Conservation (phyloP, 148 eudicot genomes). For the Cornus controversa region DNA sequence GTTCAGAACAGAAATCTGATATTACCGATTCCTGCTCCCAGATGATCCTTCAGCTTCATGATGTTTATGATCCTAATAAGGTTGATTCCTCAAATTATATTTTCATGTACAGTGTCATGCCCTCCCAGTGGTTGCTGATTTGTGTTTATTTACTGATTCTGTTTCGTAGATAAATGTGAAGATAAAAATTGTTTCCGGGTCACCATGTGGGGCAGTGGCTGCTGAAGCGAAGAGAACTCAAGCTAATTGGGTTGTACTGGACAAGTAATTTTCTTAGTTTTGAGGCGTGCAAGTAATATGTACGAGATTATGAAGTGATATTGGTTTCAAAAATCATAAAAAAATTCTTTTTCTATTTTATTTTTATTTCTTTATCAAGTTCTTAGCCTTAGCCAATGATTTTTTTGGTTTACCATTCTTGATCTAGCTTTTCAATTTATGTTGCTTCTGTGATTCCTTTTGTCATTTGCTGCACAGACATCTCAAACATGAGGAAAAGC, state of each 20-base stretch:
- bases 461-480: constrained; percentile 42
- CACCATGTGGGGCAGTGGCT: constrained; percentile 80
- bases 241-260: constrained; percentile 89
- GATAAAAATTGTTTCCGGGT: constrained; percentile 74
- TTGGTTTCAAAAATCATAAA: neutral
- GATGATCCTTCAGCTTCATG: constrained; percentile 96
- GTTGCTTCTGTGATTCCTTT: neutral
- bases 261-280: constrained; percentile 54
- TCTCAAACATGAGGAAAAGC: constrained; percentile 81
- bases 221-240: constrained; percentile 79
- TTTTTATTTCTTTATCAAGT: neutral
- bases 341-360: neutral
- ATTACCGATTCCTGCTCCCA: constrained; percentile 91
- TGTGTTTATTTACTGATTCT: neutral
- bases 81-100: constrained; percentile 28
- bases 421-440: constrained; percentile 7
- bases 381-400: neutral
- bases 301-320: neutral
- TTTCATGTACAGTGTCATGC: neutral
- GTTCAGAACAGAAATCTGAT: constrained; percentile 74
- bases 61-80: constrained; percentile 93
- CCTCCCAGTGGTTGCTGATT: neutral
- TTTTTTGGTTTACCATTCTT: neutral
- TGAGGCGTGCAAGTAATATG: neutral
- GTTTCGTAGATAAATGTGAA: constrained; percentile 74